phyloP scores from a whole-genome alignment of 345 rosid species.

The Theobroma cacao region DNA sequence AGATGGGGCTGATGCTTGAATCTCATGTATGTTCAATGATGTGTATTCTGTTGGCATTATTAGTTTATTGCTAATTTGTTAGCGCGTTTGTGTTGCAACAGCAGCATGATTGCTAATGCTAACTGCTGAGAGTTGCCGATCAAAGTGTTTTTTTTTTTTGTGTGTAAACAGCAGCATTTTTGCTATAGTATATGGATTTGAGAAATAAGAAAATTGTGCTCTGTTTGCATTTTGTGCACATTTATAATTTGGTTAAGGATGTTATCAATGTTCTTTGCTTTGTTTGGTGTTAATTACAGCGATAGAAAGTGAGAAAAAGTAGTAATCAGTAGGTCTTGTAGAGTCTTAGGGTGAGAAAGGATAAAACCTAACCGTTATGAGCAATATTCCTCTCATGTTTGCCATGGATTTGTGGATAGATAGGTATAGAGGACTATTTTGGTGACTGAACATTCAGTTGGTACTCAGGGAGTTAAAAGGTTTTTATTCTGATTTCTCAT shows the following conservation, averaged over 20 bases:
- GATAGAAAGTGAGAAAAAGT: neutral
- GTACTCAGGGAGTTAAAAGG: neutral
- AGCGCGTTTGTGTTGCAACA: neutral
- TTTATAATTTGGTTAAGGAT: neutral
- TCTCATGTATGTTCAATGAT: constrained; percentile 23
- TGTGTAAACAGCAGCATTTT: neutral
- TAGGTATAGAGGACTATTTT: neutral
- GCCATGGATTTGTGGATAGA: neutral
- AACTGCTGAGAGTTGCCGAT: neutral
- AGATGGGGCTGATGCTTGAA: constrained; percentile 77
- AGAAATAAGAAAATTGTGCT: neutral
- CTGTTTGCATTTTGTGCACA: neutral
- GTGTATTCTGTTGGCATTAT: neutral
- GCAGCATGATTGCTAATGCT: neutral
- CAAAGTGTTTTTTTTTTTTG: neutral
- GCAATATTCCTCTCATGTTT: neutral
- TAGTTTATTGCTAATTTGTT: neutral
- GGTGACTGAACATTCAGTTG: neutral
- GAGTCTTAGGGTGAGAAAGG: neutral
- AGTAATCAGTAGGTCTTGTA: neutral
- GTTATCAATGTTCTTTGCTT: neutral
- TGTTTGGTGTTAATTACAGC: neutral
- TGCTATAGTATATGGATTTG: neutral
- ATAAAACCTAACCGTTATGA: neutral
- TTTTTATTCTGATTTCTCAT: neutral